These are phyloP conservation scores for Cerrena zonata DNA, from an alignment of 1,284 basidiomycete genomes.

Conservation along the genomic window DNA sequence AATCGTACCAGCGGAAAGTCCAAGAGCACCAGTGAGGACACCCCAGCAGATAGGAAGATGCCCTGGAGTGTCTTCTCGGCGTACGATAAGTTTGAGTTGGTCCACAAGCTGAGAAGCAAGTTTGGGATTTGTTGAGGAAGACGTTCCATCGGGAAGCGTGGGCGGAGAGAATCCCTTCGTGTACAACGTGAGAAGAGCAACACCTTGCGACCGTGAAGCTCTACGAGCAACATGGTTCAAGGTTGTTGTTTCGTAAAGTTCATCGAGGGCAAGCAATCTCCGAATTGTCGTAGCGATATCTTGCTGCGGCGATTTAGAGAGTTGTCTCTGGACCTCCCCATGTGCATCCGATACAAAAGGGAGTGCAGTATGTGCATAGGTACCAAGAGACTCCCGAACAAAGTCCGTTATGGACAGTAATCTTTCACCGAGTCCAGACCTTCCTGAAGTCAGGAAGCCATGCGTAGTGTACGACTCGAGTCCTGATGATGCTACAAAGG, in stretches of 20 bases:
- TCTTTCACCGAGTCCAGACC: slow-evolving; percentile 22
- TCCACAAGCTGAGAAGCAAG: slow-evolving; percentile 43
- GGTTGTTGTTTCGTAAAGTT: slow-evolving; percentile 78
- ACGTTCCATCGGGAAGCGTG: slow-evolving; percentile 36
- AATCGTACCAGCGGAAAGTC: slow-evolving; percentile 63
- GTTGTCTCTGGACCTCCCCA: slow-evolving; percentile 27
- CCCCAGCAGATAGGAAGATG: slow-evolving; percentile 92
- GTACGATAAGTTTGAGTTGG: slow-evolving; percentile 59
- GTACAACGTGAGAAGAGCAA: slow-evolving; percentile 87
- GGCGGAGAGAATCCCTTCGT: slow-evolving; percentile 72
- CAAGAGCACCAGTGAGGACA: slow-evolving; percentile 72
- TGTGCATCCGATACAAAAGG: slow-evolving; percentile 75
- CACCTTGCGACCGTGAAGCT: slow-evolving; percentile 87
- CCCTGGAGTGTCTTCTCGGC: slow-evolving; percentile 63
- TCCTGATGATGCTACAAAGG: slow-evolving; percentile 88
- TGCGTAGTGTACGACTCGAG: slow-evolving; percentile 88
- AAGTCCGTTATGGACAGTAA: slow-evolving; percentile 49
- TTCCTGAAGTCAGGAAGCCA: slow-evolving; percentile 55
- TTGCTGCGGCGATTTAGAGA: not conserved
- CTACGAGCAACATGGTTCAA: slow-evolving; percentile 85
- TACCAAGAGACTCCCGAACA: slow-evolving; percentile 61
- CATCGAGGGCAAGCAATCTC: slow-evolving; percentile 57
- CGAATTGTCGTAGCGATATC: slow-evolving; percentile 26
- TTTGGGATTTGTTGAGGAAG: slow-evolving; percentile 7
- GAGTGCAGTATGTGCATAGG: slow-evolving; percentile 72